Percentiles rank a stretch among this genome's conserved stretches.
Evolutionary conservation across 805 yeast genomes (phyloP).

Genomic region (Kazachstania africana): DNA sequence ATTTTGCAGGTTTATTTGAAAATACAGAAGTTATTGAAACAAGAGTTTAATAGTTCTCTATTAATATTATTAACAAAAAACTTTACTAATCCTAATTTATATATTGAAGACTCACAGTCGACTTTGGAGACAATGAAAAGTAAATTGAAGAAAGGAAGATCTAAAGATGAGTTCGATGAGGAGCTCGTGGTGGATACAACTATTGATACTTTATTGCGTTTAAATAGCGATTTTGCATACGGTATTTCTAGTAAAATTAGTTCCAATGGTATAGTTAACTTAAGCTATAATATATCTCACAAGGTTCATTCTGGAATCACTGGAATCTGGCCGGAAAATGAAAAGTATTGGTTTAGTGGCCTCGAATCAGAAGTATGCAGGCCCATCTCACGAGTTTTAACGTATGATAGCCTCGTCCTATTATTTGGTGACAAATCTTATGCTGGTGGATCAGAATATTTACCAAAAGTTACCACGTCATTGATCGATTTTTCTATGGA

Average conservation of each 20-base stretch:
- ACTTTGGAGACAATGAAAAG: conserved; percentile 6
- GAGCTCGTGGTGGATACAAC: conserved; percentile 10
- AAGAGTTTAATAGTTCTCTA: conserved; percentile 32
- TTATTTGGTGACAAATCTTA: conserved; percentile 16
- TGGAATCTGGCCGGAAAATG: conserved; percentile 14
- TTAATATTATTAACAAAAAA: conserved; percentile 30
- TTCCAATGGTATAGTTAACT: conserved; percentile 27
- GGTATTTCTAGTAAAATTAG: conserved; percentile 43
- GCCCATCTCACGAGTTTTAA: conserved; percentile 31
- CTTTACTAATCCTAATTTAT: conserved; percentile 35
- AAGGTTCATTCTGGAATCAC: conserved; percentile 17
- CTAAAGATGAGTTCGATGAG: conserved; percentile 8
- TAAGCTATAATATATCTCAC: conserved; percentile 20
- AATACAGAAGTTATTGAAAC: conserved; percentile 22
- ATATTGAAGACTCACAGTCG: conserved; percentile 11
- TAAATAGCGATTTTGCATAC: conserved; percentile 34
- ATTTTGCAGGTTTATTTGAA: conserved; percentile 35
- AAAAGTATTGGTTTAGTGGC: conserved; percentile 26
- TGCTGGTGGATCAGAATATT: conserved; percentile 6
- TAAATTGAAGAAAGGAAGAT: conserved; percentile 9
- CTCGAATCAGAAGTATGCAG: conserved; percentile 25
- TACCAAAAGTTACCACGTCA: conserved; percentile 38
- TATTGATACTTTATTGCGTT: conserved; percentile 15
- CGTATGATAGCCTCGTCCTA: conserved; percentile 32
- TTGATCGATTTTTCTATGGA: conserved; percentile 72